phyloP scores from a whole-genome alignment of 1,284 basidiomycete species.

The Golubevia sp. region DNA sequence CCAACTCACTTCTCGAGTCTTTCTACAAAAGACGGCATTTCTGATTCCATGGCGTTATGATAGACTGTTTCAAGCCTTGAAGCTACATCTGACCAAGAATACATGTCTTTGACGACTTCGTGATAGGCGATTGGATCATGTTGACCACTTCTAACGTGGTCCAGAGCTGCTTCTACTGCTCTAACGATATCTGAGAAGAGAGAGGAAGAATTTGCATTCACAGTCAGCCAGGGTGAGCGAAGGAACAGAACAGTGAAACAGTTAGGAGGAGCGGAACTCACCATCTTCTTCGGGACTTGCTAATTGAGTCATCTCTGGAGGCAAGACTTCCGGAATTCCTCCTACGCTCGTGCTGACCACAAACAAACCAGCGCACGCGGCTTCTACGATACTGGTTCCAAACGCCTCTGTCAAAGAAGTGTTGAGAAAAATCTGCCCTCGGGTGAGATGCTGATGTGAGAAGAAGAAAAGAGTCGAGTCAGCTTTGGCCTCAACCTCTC shows the following conservation, averaged over 20 bases:
- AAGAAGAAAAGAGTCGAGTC: not conserved
- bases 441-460: conserved; percentile 72
- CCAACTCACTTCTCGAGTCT: conserved; percentile 73
- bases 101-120: conserved; percentile 77
- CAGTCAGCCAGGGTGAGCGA: not conserved
- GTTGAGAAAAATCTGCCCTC: conserved; percentile 90
- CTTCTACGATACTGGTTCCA: conserved; percentile 93
- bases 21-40: conserved; percentile 72
- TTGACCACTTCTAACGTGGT: conserved; percentile 70
- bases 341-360: conserved; percentile 93
- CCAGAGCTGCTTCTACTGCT: conserved; percentile 79
- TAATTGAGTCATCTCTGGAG: conserved; percentile 90
- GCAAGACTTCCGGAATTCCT: conserved; percentile 92
- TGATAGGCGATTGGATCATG: conserved; percentile 83
- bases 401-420: conserved; percentile 96
- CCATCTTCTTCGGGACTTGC: conserved; percentile 84
- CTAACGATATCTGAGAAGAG: conserved; percentile 74
- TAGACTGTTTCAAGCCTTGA: conserved; percentile 84
- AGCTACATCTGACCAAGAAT: conserved; percentile 84
- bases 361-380: conserved; percentile 90
- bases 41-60: conserved; percentile 69
- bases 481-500: too few species aligned
- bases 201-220: not conserved
- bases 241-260: not conserved
- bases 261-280: conserved; percentile 43